phyloP scores from a whole-genome alignment of 176 grass and related monocot species.

The Eragrostis curvula region DNA sequence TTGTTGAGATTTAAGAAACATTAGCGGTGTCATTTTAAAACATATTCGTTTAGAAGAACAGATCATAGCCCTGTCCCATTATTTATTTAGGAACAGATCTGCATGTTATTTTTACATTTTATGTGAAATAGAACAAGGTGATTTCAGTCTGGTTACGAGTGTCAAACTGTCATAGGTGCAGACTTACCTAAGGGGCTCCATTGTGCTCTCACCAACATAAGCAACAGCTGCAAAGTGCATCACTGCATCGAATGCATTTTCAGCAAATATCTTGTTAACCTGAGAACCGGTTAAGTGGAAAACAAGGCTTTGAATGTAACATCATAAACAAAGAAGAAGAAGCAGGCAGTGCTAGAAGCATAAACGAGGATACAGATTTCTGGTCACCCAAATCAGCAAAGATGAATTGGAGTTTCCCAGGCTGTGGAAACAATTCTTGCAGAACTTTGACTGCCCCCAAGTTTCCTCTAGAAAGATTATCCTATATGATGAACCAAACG shows the following conservation, averaged over 20 bases:
- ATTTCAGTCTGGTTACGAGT: not conserved
- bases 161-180: slow-evolving; percentile 2
- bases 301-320: slow-evolving; percentile 18
- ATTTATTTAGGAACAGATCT: not conserved
- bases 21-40: not conserved
- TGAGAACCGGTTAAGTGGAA: slow-evolving; percentile 53
- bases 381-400: slow-evolving; percentile 78
- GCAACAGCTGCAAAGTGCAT: slow-evolving; percentile 91
- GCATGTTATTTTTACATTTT: not conserved
- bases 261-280: slow-evolving; percentile 75
- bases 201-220: slow-evolving; percentile 85
- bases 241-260: slow-evolving; percentile 87
- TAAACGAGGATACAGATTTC: slow-evolving; percentile 69
- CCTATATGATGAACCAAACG: slow-evolving; percentile 40
- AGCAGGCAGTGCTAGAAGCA: slow-evolving; percentile 30
- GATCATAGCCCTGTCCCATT: not conserved
- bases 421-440: slow-evolving; percentile 68
- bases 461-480: slow-evolving; percentile 90
- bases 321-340: slow-evolving; percentile 6
- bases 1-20: slow-evolving; percentile 39
- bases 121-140: not conserved
- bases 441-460: slow-evolving; percentile 76
- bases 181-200: slow-evolving; percentile 70
- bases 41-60: not conserved
- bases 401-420: slow-evolving; percentile 80